Evolutionary conservation across 768 basidiomycete species (phyloP), one percentile per base, ranked within the genome.

Genomic region (Pseudohyphozyma bogoriensis): DNA sequence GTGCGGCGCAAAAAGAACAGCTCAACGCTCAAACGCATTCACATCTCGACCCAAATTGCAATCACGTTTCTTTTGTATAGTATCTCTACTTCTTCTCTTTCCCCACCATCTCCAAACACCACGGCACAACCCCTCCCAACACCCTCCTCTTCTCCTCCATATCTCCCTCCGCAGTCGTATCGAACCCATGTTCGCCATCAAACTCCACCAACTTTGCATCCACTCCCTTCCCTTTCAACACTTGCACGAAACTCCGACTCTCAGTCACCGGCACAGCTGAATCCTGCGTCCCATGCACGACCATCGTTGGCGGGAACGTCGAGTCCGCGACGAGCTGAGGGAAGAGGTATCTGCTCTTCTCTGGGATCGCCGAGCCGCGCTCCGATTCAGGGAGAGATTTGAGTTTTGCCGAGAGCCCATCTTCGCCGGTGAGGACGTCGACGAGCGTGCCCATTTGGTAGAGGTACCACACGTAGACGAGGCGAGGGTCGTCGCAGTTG

Each of bases 401-500:
- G 47, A 50, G 47, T 20, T 50, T 18, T 6, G 28, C 31, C 15
- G 29, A 18, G 47, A 58, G 36, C 10, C 66, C 68, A 54, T 77
- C 73, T 16, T 51, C 50, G 18, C 77, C 77, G 0, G 82, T 82
- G 66, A 78, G 80, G 65, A 83, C 84, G 71, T 85, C 83, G 1
- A 84, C 66, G 47, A 74, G 79, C 4, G 68, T 69, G 22, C 83
- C 85, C 22, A 80, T 74, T 69, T 86, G 84, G 26, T 83, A 73
- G 76, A 66, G 82, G 83, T 1, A 82, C 9, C 18, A 20, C 16
- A 50, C 20, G 47, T 28, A 50, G 2, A 20, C 16, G 6, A 31
- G 24, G 6, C 47, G 47, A 18, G 47, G 47, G 16, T 50, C 47
- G 16, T 31, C 16, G 28, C 7, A 6, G 47, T 10, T 20, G 47